A percentile compares a stretch with the other conserved stretches of the same genome.
These are phyloP conservation scores for Chenopodium berlandieri DNA, from an alignment of 148 eudicot genomes.

Conservation along the genomic window DNA sequence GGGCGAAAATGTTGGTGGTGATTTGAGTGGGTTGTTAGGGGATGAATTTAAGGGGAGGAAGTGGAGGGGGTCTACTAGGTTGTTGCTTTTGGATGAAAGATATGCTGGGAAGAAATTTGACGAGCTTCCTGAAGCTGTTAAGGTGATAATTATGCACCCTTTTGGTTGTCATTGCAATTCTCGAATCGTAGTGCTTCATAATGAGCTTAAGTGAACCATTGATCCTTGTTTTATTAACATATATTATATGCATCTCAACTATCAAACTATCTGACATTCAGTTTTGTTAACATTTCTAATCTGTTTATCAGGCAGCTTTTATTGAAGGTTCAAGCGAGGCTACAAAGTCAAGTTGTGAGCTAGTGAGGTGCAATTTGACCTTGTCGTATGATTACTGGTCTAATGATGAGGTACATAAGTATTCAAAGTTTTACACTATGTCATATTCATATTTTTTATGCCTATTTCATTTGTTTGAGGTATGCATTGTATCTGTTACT, in stretches of 20 bases:
- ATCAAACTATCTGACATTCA: no score
- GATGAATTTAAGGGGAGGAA: conserved; percentile 51
- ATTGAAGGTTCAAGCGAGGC: conserved; percentile 33
- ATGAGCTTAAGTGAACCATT: not conserved
- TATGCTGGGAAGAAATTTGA: conserved; percentile 41
- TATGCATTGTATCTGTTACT: not conserved
- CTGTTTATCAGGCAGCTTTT: conserved; percentile 37
- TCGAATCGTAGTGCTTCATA: not conserved
- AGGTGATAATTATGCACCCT: conserved; percentile 41
- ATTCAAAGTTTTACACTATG: not conserved
- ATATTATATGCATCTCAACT: no score
- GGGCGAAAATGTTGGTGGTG: conserved; percentile 30
- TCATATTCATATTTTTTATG: not conserved
- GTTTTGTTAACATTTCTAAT: conserved; percentile 3
- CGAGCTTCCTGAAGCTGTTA: conserved; percentile 82
- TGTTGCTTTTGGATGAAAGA: conserved; percentile 85
- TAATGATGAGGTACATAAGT: conserved; percentile 67
- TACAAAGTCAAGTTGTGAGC: conserved; percentile 44
- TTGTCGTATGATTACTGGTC: conserved; percentile 86
- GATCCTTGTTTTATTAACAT: not conserved
- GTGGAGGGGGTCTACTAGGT: conserved; percentile 85
- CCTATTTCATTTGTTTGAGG: not conserved
- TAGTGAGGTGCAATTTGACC: conserved; percentile 78
- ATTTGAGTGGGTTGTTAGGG: conserved; percentile 73
- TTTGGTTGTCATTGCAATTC: not conserved